These are phyloP conservation scores for Xylaria flabelliformis DNA, from an alignment of 495 filamentous ascomycete species.

Conservation along the genomic window DNA sequence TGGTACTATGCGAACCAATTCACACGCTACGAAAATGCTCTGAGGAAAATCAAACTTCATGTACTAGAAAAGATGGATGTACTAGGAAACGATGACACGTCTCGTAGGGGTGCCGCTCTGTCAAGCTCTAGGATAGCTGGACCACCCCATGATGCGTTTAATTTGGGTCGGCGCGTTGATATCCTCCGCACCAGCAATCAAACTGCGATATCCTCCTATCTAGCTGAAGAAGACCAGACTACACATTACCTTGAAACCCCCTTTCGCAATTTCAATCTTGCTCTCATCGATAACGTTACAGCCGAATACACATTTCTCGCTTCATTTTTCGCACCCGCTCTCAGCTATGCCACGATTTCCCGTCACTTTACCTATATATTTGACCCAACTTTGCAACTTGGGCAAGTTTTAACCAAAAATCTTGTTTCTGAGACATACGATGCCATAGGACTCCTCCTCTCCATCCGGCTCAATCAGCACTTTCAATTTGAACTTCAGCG, in stretches of 20 bases:
- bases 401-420: slow-evolving; percentile 75
- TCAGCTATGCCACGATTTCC: slow-evolving; percentile 63
- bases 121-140: slow-evolving; percentile 57
- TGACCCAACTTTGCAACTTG: slow-evolving; percentile 80
- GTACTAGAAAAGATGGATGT: slow-evolving; percentile 83
- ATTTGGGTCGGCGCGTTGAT: slow-evolving; percentile 82
- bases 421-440: slow-evolving; percentile 80
- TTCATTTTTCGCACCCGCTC: slow-evolving; percentile 76
- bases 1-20: slow-evolving; percentile 98
- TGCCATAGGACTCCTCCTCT: slow-evolving; percentile 83
- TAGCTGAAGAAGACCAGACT: slow-evolving; percentile 85
- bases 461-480: slow-evolving; percentile 92
- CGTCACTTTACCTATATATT: slow-evolving; percentile 82
- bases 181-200: slow-evolving; percentile 72
- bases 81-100: slow-evolving; percentile 76
- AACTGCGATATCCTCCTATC: slow-evolving; percentile 75
- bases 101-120: slow-evolving; percentile 61
- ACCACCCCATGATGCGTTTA: slow-evolving; percentile 83
- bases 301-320: slow-evolving; percentile 94
- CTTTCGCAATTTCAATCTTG: slow-evolving; percentile 93
- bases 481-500: slow-evolving; percentile 92
- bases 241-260: slow-evolving; percentile 87
- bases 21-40: slow-evolving; percentile 79
- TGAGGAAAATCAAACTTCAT: slow-evolving; percentile 85
- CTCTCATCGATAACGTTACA: slow-evolving; percentile 91